A percentile compares a stretch with the other conserved stretches of the same genome.
These are phyloP conservation scores for Russula sp. DNA, from an alignment of 768 basidiomycete species.

Conservation along the genomic window DNA sequence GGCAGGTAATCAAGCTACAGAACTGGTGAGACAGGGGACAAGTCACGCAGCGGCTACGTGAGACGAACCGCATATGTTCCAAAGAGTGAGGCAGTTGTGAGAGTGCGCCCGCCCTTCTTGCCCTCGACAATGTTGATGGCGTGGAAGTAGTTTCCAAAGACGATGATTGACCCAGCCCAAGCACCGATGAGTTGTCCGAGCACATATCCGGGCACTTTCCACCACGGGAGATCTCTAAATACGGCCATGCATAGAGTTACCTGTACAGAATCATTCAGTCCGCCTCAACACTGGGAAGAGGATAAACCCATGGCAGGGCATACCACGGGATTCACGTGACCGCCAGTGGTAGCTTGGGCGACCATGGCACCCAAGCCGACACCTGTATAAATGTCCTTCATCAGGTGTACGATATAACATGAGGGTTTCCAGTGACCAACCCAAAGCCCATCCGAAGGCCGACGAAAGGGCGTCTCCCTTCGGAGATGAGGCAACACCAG, in stretches of 20 bases:
- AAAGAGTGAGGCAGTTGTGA: slow-evolving; percentile 57
- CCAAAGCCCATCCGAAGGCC: slow-evolving; percentile 31
- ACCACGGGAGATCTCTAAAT: slow-evolving; percentile 74
- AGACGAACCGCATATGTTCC: slow-evolving; percentile 56
- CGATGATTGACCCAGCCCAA: slow-evolving; percentile 52
- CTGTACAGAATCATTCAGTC: slow-evolving; percentile 35
- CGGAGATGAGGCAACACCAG: slow-evolving; percentile 30
- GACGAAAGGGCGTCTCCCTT: slow-evolving; percentile 31
- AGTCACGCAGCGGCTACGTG: neutral
- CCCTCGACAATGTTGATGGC: slow-evolving; percentile 66
- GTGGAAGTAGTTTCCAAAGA: slow-evolving; percentile 65
- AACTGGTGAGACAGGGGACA: slow-evolving; percentile 1
- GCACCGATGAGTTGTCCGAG: slow-evolving; percentile 62
- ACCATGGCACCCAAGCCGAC: slow-evolving; percentile 68
- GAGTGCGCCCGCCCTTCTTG: slow-evolving; percentile 51
- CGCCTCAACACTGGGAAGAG: neutral
- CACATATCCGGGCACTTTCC: slow-evolving; percentile 71
- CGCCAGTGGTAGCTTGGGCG: slow-evolving; percentile 63
- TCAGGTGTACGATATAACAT: neutral
- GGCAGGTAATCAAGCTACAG: slow-evolving; percentile 44
- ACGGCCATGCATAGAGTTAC: slow-evolving; percentile 68
- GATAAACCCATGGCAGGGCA: neutral
- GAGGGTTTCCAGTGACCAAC: slow-evolving; percentile 16
- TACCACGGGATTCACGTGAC: slow-evolving; percentile 49
- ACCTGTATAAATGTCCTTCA: slow-evolving; percentile 37